Evolutionary conservation across 2,329 filamentous ascomycete genomes (phyloP), one percentile per base, ranked within the genome.

Genomic region (Exophiala phaeomuriformis): DNA sequence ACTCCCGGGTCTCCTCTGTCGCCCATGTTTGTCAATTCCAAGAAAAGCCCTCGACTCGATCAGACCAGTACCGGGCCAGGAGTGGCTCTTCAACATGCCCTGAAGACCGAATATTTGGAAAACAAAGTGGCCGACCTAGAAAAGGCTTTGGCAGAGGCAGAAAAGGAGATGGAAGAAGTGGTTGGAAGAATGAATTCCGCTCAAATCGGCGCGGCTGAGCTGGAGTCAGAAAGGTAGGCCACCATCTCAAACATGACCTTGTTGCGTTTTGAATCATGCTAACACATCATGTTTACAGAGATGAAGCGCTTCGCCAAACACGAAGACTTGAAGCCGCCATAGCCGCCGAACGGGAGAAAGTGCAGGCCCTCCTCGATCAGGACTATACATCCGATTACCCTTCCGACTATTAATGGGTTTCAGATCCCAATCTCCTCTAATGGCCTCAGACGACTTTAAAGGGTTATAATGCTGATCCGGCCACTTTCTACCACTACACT

Each of bases 121-220:
- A 80, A 82, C 56, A 83, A 86, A 56, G 88, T 97, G 5, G 75
- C 82, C 52, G 89, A 95, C 71, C 81, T 98, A 2, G 93, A 98
- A 74, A 84, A 82, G 64, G 85, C 90, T 10, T 76, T 94, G 8
- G 72, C 78, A 3, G 81, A 88, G 60, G 86, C 88, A 10, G 88
- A 93, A 64, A 74, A 75, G 47, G 87, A 91, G 71, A 91, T 93
- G 86, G 82, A 88, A 66, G 83, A 88, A 68, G 88, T 93, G 5
- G 86, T 94, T 5, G 77, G 83, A 56, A 79, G 85, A 59, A 91
- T 94, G 84, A 91, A 88, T 70, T 76, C 77, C 62, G 86, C 87
- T 6, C 88, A 93, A 72, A 87, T 90, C 63, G 86, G 90, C 71
- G 88, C 93, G 52, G 81, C 86, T 65, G 81, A 88, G 66, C 75